Conservation (phyloP, 306 rosid genomes). For the Cucurbita ficifolia region DNA sequence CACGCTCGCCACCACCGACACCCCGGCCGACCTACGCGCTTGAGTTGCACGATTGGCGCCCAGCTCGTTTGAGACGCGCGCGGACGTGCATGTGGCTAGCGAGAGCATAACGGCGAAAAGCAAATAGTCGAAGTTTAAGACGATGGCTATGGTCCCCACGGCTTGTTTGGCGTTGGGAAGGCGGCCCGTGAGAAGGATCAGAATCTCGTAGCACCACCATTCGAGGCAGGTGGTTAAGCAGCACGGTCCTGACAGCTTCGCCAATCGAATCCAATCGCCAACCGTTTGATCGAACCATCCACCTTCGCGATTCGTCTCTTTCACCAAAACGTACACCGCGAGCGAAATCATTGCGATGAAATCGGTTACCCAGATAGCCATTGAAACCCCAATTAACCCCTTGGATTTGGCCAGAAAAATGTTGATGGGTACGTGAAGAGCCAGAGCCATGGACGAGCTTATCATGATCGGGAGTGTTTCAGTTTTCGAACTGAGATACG, state of each 20-base stretch:
- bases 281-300: constrained; percentile 64
- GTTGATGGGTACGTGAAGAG: constrained; percentile 59
- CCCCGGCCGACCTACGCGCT: constrained; percentile 39
- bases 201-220: constrained; percentile 94
- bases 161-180: constrained; percentile 42
- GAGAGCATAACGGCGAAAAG: constrained; percentile 58
- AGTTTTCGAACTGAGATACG: constrained; percentile 67
- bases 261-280: constrained; percentile 43
- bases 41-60: constrained; percentile 36
- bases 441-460: constrained; percentile 44
- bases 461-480: constrained; percentile 67
- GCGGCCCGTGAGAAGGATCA: constrained; percentile 64
- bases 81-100: constrained; percentile 52
- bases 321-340: constrained; percentile 34
- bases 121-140: constrained; percentile 62
- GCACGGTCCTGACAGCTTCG: constrained; percentile 67
- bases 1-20: constrained; percentile 31
- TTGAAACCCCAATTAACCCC: constrained; percentile 61
- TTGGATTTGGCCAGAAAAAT: constrained; percentile 40
- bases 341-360: constrained; percentile 40
- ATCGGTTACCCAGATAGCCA: constrained; percentile 76
- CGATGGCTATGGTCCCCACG: constrained; percentile 44
- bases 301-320: constrained; percentile 25
- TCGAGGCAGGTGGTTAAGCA: constrained; percentile 82
- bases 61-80: constrained; percentile 57